Evolutionary conservation across 495 filamentous ascomycete genomes (phyloP).

Genomic region (Stereocaulon alpinum): DNA sequence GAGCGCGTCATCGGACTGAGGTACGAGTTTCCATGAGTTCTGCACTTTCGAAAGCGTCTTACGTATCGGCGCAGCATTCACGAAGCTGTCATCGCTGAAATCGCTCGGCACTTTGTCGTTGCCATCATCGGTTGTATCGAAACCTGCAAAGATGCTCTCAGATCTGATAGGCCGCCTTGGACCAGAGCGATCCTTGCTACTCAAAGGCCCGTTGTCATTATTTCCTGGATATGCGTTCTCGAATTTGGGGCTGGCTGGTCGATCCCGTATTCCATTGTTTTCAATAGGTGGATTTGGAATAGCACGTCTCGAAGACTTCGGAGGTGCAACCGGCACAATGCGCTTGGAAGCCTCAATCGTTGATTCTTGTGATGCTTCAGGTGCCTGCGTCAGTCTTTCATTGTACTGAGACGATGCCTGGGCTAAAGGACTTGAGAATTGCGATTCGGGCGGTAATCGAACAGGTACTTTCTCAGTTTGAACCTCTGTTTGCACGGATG

Average conservation of each 20-base stretch:
- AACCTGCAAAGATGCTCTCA: constrained; percentile 79
- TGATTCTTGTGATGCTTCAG: constrained; percentile 13
- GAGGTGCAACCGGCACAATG: background rate
- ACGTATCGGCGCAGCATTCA: constrained; percentile 54
- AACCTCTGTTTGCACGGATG: constrained; percentile 80
- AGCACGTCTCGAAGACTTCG: constrained; percentile 8
- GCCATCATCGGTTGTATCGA: constrained; percentile 51
- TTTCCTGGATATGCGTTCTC: constrained; percentile 66
- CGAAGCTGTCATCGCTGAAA: constrained; percentile 51
- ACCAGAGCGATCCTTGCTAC: constrained; percentile 44
- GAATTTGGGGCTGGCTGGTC: constrained; percentile 17
- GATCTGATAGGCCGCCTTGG: constrained; percentile 62
- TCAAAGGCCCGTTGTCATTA: constrained; percentile 71
- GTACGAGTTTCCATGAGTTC: constrained; percentile 23
- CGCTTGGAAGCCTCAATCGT: background rate
- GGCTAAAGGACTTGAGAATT: constrained; percentile 58
- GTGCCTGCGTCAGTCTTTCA: constrained; percentile 24
- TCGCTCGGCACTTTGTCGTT: constrained; percentile 32
- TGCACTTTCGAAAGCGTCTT: constrained; percentile 28
- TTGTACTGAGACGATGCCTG: constrained; percentile 42
- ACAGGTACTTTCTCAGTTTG: constrained; percentile 61
- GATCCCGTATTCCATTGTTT: constrained; percentile 1
- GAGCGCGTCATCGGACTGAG: constrained; percentile 8
- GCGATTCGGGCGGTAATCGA: constrained; percentile 65
- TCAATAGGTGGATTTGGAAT: constrained; percentile 11